These are phyloP conservation scores for Beauveria caledonica DNA, from an alignment of 2,329 filamentous ascomycete genomes.

Conservation along the genomic window DNA sequence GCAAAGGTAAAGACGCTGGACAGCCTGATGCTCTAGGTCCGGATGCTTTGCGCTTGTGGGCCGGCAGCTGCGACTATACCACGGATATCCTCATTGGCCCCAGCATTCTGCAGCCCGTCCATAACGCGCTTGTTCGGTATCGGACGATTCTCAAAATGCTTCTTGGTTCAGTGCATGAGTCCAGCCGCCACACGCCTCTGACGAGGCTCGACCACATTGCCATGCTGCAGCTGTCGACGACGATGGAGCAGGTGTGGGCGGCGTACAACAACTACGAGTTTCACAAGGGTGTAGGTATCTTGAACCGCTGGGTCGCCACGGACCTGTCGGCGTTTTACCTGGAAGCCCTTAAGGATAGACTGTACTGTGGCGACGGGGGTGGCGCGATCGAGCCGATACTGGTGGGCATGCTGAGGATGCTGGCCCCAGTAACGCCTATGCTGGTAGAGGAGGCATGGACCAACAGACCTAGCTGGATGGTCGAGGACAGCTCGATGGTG, in stretches of 20 bases:
- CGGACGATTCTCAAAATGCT: constrained; percentile 87
- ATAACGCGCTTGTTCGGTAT: constrained; percentile 74
- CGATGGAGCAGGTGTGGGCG: constrained; percentile 54
- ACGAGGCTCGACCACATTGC: constrained; percentile 66
- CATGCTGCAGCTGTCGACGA: constrained; percentile 61
- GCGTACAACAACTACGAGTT: constrained; percentile 71
- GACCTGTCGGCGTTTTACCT: constrained; percentile 92
- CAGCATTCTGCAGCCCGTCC: constrained; percentile 66
- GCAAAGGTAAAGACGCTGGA: constrained; percentile 40
- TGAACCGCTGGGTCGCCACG: constrained; percentile 74
- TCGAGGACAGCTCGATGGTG: constrained; percentile 32
- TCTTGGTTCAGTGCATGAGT: constrained; percentile 61
- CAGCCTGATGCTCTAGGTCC: constrained; percentile 67
- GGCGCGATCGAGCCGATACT: constrained; percentile 61
- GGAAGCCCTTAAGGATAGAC: constrained; percentile 80
- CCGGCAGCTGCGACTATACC: constrained; percentile 84
- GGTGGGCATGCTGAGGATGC: constrained; percentile 64
- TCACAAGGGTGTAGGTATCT: constrained; percentile 61
- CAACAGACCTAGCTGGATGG: constrained; percentile 59
- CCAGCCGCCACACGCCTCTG: constrained; percentile 40
- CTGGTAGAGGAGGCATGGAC: constrained; percentile 87
- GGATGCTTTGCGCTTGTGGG: constrained; percentile 86
- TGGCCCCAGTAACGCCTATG: constrained; percentile 72
- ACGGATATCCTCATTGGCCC: constrained; percentile 77
- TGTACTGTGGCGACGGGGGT: constrained; percentile 72